Evolutionary conservation across 1,284 basidiomycete genomes (phyloP).

Genomic region (Sanghuangporus baumii): DNA sequence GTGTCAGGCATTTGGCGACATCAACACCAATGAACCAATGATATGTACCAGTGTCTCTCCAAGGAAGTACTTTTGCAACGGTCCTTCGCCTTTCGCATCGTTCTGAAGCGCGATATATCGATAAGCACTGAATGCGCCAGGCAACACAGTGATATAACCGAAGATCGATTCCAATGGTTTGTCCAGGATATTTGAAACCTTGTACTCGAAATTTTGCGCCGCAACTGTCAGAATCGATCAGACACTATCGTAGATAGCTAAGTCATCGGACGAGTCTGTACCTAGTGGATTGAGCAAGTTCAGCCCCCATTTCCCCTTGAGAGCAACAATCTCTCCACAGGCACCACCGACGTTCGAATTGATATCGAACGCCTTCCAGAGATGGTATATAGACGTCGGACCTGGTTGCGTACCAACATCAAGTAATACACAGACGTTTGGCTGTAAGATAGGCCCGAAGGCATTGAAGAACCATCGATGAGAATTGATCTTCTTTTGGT

Average conservation of each 20-base stretch:
- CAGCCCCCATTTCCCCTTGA: constrained; percentile 78
- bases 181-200: constrained; percentile 91
- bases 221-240: constrained; percentile 43
- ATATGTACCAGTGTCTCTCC: constrained; percentile 78
- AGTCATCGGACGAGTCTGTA: constrained; percentile 28
- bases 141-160: constrained; percentile 90
- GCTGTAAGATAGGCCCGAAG: constrained; percentile 70
- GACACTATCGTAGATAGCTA: neutral
- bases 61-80: constrained; percentile 90
- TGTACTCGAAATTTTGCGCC: constrained; percentile 95
- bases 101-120: constrained; percentile 90
- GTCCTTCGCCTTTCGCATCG: constrained; percentile 76
- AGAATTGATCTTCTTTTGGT: constrained; percentile 91
- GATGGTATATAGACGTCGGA: constrained; percentile 84
- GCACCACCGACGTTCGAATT: constrained; percentile 95
- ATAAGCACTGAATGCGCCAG: constrained; percentile 92
- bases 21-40: constrained; percentile 18
- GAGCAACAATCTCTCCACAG: constrained; percentile 93
- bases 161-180: constrained; percentile 86
- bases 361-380: constrained; percentile 97
- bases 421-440: constrained; percentile 90
- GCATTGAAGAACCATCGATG: constrained; percentile 94
- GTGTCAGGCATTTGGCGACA: neutral
- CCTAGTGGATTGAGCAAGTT: constrained; percentile 81
- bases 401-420: constrained; percentile 95